Evolutionary conservation across 192 early-diverging fungal genomes (phyloP).

Genomic region (Dissophora ornata): DNA sequence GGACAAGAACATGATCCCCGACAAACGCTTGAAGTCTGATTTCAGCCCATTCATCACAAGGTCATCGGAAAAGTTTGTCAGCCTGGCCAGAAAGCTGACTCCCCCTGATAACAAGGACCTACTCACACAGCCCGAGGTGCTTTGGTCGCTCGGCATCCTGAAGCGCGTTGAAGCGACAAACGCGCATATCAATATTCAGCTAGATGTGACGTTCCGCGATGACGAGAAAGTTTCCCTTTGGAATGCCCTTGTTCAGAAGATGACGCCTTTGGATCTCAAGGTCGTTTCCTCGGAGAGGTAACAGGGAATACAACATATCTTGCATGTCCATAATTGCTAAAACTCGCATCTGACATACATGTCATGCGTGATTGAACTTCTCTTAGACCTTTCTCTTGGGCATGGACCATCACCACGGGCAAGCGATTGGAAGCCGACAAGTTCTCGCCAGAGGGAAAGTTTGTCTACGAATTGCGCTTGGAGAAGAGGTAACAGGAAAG

Average conservation of each 20-base stretch:
- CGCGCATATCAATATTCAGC: conserved; percentile 1
- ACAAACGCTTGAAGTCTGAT: conserved; percentile 17
- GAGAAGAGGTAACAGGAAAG: conserved; percentile 9
- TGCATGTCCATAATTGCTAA: too few relatives aligned
- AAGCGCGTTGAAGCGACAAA: conserved; percentile 7
- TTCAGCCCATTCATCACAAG: conserved; percentile 32
- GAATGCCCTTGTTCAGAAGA: conserved; percentile 35
- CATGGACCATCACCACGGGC: conserved; percentile 26
- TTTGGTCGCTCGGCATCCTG: conserved; percentile 24
- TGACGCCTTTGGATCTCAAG: conserved; percentile 30
- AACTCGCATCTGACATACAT: too few relatives aligned
- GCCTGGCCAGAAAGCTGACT: conserved; percentile 9
- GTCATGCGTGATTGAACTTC: too few relatives aligned
- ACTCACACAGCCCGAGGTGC: not conserved
- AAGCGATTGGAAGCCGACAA: conserved; percentile 24
- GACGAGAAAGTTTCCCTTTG: conserved; percentile 38
- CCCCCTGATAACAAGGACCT: not conserved
- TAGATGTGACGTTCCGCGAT: conserved; percentile 40
- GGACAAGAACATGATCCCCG: conserved; percentile 27
- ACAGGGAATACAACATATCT: too few relatives aligned
- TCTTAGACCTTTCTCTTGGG: conserved; percentile 39
- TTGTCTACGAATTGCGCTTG: conserved; percentile 19
- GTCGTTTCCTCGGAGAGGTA: conserved; percentile 32
- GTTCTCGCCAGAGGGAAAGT: conserved; percentile 30
- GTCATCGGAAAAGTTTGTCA: not conserved